phyloP scores from a whole-genome alignment of 73 alveolate species.

The Chromera velia region DNA sequence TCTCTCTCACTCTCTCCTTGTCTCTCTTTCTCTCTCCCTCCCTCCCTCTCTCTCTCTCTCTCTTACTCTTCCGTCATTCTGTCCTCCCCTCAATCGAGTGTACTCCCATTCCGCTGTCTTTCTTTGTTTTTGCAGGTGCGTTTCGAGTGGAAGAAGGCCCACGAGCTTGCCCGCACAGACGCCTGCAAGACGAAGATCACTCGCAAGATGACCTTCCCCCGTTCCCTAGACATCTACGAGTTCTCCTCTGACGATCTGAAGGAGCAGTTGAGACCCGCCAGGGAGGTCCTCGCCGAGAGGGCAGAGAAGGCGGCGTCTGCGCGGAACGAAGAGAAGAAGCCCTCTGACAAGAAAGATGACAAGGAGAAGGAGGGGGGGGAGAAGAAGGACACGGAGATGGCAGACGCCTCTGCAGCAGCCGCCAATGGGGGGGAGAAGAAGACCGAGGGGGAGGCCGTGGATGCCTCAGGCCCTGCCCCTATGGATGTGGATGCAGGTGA shows the following conservation, averaged over 20 bases:
- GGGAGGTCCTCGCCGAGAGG: slow-evolving; percentile 61
- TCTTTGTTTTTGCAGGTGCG: too few species aligned
- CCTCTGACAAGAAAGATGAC: not conserved
- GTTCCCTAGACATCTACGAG: slow-evolving; percentile 69
- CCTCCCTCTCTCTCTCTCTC: too few species aligned
- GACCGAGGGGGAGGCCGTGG: slow-evolving; percentile 57
- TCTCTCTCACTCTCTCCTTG: too few species aligned
- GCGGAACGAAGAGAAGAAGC: not conserved
- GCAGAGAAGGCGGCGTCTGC: slow-evolving; percentile 19
- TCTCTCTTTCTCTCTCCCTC: too few species aligned
- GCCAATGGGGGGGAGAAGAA: slow-evolving; percentile 39
- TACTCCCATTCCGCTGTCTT: too few species aligned
- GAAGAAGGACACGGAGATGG: slow-evolving; percentile 41
- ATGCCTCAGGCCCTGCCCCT: too few species aligned
- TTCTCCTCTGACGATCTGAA: slow-evolving; percentile 72
- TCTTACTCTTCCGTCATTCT: too few species aligned
- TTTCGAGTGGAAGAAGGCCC: slow-evolving; percentile 72
- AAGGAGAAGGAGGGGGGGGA: slow-evolving; percentile 17
- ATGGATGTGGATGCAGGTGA: too few species aligned
- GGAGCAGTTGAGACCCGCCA: slow-evolving; percentile 62
- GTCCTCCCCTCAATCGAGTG: too few species aligned
- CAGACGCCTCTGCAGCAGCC: slow-evolving; percentile 19
- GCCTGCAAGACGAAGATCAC: slow-evolving; percentile 77
- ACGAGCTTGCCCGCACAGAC: slow-evolving; percentile 65
- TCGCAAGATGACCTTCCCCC: slow-evolving; percentile 63